phyloP scores from a whole-genome alignment of 768 basidiomycete species.

The Amyloporia xantha region DNA sequence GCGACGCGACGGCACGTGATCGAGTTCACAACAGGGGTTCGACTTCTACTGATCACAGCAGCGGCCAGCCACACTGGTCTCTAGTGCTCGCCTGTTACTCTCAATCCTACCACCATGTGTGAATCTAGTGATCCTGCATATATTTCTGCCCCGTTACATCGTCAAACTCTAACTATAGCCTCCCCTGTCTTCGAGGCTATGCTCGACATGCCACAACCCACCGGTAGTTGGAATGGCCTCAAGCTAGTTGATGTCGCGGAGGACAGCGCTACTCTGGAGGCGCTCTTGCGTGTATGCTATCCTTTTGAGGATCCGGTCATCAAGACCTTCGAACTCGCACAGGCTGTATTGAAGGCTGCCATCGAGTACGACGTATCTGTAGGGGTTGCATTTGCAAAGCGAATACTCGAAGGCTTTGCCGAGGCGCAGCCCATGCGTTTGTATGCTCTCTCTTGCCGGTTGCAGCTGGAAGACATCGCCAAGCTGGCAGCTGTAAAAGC shows the following conservation, averaged over 20 bases:
- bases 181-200: constrained; percentile 55
- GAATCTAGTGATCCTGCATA: too few species aligned
- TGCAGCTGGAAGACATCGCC: constrained; percentile 24
- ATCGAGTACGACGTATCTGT: constrained; percentile 21
- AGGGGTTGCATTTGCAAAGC: background rate
- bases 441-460: constrained; percentile 29
- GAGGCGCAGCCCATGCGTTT: constrained; percentile 20
- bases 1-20: background rate
- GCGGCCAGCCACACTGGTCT: too few species aligned
- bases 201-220: constrained; percentile 40
- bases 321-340: background rate
- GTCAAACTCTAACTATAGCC: constrained; percentile 43
- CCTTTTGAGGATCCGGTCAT: background rate
- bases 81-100: too few species aligned
- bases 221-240: background rate
- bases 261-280: constrained; percentile 12
- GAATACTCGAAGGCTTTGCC: background rate
- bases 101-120: too few species aligned
- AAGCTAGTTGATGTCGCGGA: constrained; percentile 16
- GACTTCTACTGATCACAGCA: too few species aligned
- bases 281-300: constrained; percentile 18
- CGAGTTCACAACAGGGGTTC: too few species aligned
- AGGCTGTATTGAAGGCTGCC: constrained; percentile 16
- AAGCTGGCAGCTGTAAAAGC: constrained; percentile 11
- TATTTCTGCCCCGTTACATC: too few species aligned